A percentile compares a stretch with the other conserved stretches of the same genome.
phyloP scores from a whole-genome alignment of 352 stramenopile genomes.

The Globisporangium sylvaticum region DNA sequence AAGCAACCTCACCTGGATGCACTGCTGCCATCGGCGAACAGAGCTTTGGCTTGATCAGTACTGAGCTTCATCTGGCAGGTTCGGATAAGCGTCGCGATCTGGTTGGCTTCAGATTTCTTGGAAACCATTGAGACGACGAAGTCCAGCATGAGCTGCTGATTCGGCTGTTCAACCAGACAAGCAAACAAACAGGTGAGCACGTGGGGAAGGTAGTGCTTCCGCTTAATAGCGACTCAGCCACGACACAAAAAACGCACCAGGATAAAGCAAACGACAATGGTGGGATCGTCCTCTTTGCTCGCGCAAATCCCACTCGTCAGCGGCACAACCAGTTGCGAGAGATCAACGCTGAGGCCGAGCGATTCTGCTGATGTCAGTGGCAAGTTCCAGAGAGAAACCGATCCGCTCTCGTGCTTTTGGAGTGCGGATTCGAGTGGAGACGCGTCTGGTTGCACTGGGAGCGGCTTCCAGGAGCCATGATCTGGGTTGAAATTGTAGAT shows the following conservation, averaged over 20 bases:
- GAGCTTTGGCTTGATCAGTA: constrained; percentile 24
- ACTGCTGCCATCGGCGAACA: constrained; percentile 29
- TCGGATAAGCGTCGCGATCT: constrained; percentile 30
- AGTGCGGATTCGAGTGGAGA: constrained; percentile 34
- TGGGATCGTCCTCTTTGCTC: constrained; percentile 22
- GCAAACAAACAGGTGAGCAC: background rate
- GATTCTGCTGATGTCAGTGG: constrained; percentile 37
- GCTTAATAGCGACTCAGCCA: no score
- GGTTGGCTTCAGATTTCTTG: constrained; percentile 6
- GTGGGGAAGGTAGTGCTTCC: no score
- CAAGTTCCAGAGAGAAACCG: constrained; percentile 44
- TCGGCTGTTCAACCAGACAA: constrained; percentile 24
- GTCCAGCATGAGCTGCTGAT: constrained; percentile 37
- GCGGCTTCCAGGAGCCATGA: constrained; percentile 42
- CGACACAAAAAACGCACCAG: constrained; percentile 23
- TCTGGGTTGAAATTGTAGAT: constrained; percentile 72
- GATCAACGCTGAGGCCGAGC: constrained; percentile 35
- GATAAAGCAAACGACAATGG: constrained; percentile 45
- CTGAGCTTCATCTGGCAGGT: constrained; percentile 53
- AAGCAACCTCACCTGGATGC: background rate
- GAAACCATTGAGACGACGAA: constrained; percentile 34
- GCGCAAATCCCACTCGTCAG: constrained; percentile 35
- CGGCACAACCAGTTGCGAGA: constrained; percentile 46
- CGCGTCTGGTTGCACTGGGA: constrained; percentile 23
- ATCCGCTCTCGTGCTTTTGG: constrained; percentile 23